Percentiles rank a stretch among this genome's conserved stretches.
These are phyloP conservation scores for Picea engelmannii DNA, from an alignment of 83 land plant genomes.

Conservation along the genomic window DNA sequence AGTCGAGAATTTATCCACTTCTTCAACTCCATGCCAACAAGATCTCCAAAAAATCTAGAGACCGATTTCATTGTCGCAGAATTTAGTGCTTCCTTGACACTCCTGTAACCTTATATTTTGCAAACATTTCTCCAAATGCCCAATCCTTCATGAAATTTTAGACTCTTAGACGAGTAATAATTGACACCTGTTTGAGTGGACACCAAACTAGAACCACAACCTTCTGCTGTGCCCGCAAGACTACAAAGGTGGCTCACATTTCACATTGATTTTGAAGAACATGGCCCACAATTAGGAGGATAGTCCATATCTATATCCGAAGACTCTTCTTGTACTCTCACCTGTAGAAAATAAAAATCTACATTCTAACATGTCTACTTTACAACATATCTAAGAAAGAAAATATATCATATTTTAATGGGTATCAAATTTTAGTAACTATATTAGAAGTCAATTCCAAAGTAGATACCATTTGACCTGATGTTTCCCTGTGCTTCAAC, in stretches of 20 bases:
- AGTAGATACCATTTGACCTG: too few species aligned
- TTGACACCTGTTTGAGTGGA: not conserved
- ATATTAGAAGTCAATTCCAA: too few species aligned
- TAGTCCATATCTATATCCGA: too few species aligned
- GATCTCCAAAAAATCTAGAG: slow-evolving; percentile 2
- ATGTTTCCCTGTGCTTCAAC: too few species aligned
- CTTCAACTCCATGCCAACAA: slow-evolving; percentile 1
- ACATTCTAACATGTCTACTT: too few species aligned
- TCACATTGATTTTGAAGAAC: not conserved
- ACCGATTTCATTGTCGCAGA: slow-evolving; percentile 3
- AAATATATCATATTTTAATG: too few species aligned
- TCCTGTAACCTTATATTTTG: not conserved
- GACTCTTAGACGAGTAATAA: not conserved
- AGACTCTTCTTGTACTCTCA: too few species aligned
- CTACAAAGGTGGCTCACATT: not conserved
- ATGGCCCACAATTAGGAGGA: too few species aligned
- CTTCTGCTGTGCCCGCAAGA: not conserved
- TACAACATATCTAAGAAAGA: too few species aligned
- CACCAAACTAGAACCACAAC: not conserved
- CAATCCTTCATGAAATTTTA: not conserved
- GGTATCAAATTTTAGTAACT: too few species aligned
- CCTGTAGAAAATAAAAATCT: too few species aligned
- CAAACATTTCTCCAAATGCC: not conserved
- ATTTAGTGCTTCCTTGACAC: too few species aligned
- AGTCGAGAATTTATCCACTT: not conserved